phyloP scores from a whole-genome alignment of 2,329 filamentous ascomycete genomes.

The Saccharata proteae region DNA sequence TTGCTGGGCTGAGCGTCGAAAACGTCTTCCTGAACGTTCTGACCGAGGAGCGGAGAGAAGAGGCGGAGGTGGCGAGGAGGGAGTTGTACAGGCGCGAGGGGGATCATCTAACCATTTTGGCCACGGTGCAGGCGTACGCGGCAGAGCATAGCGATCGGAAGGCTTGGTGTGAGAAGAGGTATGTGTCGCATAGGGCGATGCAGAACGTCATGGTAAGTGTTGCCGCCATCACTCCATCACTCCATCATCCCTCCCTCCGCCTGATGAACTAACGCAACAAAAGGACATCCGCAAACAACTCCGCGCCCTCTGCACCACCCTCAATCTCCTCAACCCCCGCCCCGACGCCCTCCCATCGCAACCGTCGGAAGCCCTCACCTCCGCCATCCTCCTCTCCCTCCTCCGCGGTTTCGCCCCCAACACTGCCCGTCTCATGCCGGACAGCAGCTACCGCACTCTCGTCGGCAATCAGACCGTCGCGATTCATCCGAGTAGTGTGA shows the following conservation, averaged over 20 bases:
- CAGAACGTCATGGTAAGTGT: constrained; percentile 44
- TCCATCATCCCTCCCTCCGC: not conserved
- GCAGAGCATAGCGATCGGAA: constrained; percentile 46
- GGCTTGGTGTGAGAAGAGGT: constrained; percentile 46
- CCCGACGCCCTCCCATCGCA: constrained; percentile 10
- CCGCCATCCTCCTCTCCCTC: constrained; percentile 45
- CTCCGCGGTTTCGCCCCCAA: constrained; percentile 48
- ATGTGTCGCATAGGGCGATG: constrained; percentile 53
- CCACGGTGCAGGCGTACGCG: constrained; percentile 48
- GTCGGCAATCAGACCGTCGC: constrained; percentile 49
- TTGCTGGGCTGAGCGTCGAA: constrained; percentile 52
- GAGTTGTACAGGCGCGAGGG: constrained; percentile 48
- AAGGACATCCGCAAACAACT: constrained; percentile 51
- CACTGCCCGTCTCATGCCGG: constrained; percentile 46
- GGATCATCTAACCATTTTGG: constrained; percentile 51
- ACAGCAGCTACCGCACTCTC: constrained; percentile 50
- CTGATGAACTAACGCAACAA: constrained; percentile 3
- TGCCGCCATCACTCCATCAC: not conserved
- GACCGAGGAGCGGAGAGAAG: constrained; percentile 48
- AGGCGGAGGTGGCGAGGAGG: constrained; percentile 42
- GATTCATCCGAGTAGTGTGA: constrained; percentile 49
- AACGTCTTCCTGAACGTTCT: constrained; percentile 49
- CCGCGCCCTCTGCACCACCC: constrained; percentile 40
- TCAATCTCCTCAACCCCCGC: constrained; percentile 22
- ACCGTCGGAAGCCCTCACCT: constrained; percentile 31